A percentile compares a stretch with the other conserved stretches of the same genome.
Evolutionary conservation across 1,284 basidiomycete species (phyloP).

Genomic region (Cutaneotrichosporon cyanovorans): DNA sequence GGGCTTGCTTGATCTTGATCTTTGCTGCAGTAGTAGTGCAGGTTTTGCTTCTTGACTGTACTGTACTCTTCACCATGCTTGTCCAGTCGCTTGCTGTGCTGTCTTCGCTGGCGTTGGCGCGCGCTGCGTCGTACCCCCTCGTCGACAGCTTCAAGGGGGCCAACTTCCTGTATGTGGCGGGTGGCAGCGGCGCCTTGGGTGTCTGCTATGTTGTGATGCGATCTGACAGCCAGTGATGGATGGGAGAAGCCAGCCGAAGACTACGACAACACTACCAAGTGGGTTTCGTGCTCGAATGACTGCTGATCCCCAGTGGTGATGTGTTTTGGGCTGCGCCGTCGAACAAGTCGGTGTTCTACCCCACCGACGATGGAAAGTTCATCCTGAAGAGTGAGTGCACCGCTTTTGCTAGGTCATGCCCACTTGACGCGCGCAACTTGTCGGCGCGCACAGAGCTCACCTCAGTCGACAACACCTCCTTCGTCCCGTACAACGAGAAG

Average conservation of each 20-base stretch:
- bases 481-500: slow-evolving; percentile 53
- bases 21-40: too few species aligned
- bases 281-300: slow-evolving; percentile 11
- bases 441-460: not conserved
- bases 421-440: too few species aligned
- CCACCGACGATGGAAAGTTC: slow-evolving; percentile 64
- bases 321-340: slow-evolving; percentile 41
- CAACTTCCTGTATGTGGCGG: slow-evolving; percentile 12
- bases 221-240: slow-evolving; percentile 20
- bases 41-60: too few species aligned
- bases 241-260: slow-evolving; percentile 18
- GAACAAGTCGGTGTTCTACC: slow-evolving; percentile 44
- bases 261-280: slow-evolving; percentile 44
- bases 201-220: too few species aligned
- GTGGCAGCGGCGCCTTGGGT: too few species aligned
- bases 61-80: too few species aligned
- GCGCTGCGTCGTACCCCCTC: slow-evolving; percentile 9
- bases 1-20: too few species aligned
- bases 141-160: slow-evolving; percentile 19
- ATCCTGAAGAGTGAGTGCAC: slow-evolving; percentile 68
- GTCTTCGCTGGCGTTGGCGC: not conserved
- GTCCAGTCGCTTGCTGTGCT: not conserved
- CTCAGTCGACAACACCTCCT: slow-evolving; percentile 28
- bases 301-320: slow-evolving; percentile 53
- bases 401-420: not conserved